Percentiles rank a stretch among this genome's conserved stretches.
Evolutionary conservation across 2,329 filamentous ascomycete genomes (phyloP).

Genomic region (Aspergillus sclerotialis): DNA sequence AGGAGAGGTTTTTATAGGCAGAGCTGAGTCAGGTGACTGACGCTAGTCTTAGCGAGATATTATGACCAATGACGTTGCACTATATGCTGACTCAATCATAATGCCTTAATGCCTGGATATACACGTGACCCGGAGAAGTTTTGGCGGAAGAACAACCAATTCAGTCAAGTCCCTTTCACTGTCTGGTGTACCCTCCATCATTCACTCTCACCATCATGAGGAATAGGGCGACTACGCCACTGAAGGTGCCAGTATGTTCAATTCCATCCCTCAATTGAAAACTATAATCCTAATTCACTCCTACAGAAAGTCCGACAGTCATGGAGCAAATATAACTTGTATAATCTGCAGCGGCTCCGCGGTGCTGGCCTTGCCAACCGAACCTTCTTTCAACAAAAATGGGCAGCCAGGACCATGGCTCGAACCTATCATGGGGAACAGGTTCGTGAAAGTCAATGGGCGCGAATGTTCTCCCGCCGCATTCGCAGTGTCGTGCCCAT

Average conservation of each 20-base stretch:
- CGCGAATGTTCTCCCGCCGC: constrained; percentile 80
- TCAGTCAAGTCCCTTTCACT: no score
- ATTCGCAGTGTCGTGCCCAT: constrained; percentile 80
- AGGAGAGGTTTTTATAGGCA: constrained; percentile 23
- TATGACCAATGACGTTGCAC: constrained; percentile 8
- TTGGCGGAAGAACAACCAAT: no score
- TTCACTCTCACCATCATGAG: constrained; percentile 41
- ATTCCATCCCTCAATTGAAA: neutral
- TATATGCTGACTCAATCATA: neutral
- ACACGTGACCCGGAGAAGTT: constrained; percentile 1
- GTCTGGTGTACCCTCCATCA: no score
- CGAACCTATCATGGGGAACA: constrained; percentile 93
- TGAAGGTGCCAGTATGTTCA: constrained; percentile 33
- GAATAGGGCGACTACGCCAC: constrained; percentile 37
- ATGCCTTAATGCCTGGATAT: constrained; percentile 10
- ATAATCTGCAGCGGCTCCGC: constrained; percentile 63
- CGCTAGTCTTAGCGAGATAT: constrained; percentile 25
- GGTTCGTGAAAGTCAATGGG: constrained; percentile 87
- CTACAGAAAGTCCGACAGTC: constrained; percentile 82
- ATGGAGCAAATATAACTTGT: constrained; percentile 97
- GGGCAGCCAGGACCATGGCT: constrained; percentile 75
- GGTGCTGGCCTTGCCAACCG: constrained; percentile 38
- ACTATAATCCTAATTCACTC: constrained; percentile 2
- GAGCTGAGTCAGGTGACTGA: neutral
- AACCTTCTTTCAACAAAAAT: constrained; percentile 99